Evolutionary conservation across 75 land plant genomes (phyloP), one percentile per base, ranked within the genome.

Genomic region (Larix kaempferi): DNA sequence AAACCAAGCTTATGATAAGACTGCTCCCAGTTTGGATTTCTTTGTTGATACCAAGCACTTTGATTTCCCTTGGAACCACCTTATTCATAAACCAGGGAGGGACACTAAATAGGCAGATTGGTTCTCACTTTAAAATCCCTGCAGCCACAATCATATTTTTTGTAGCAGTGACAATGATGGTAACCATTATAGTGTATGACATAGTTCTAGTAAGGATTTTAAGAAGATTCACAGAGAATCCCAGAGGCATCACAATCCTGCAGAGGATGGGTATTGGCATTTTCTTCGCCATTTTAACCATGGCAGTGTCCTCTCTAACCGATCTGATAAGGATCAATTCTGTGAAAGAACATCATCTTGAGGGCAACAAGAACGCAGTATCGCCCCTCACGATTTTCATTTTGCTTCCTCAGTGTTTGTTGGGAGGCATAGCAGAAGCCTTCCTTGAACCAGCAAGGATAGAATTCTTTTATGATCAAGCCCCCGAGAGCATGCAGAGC

Each of bases 391-490:
- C 86, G 5, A 84, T 94, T 29, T 89, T 91, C 77, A 74, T 84
- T 64, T 39, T 90, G 7, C 76, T 93, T 16, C 93, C 95, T 17
- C 95, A 93, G 71, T 87, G 85, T 55, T 75, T 85, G 27, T 82
- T 90, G 11, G 83, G 84, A 79, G 93, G 96, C 4, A 55, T 79
- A 1, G 87, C 88, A 1, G 87, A 88, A 35, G 82, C 89, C 12
- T 82, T 88, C 35, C 12, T 88, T 27, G 82, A 82, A 52, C 88
- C 84, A 0, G 91, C 83, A 1, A 84, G 82, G 80, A 80, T 87
- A 37, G 93, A 93, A 80, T 90, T 93, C 75, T 93, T 93, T 88
- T 91, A 93, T 71, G 90, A 91, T 59, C 89, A 93, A 56, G 85
- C 89, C 11, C 92, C 95, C 0, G 87, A 90, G 60, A 77, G 77